A percentile compares a stretch with the other conserved stretches of the same genome.
Conservation (phyloP, 345 rosid species). For the Rhodamnia argentea region DNA sequence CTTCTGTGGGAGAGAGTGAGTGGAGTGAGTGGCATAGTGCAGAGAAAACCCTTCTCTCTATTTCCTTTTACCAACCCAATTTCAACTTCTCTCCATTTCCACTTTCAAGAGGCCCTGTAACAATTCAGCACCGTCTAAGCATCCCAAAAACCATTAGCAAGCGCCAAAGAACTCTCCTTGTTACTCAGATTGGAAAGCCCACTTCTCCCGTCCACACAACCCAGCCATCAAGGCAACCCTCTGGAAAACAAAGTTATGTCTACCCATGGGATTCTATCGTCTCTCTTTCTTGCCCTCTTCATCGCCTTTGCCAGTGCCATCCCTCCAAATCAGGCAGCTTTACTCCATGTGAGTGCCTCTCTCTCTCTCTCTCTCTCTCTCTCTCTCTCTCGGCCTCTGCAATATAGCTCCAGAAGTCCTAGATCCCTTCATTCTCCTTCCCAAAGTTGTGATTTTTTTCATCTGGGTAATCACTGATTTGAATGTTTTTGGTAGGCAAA, state of each 20-base stretch:
- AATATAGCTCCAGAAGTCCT: not conserved
- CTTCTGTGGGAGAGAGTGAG: not conserved
- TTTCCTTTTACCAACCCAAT: not conserved
- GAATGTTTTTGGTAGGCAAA: not conserved
- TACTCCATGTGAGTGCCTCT: slow-evolving; percentile 29
- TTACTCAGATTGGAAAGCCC: not conserved
- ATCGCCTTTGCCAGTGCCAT: slow-evolving; percentile 10
- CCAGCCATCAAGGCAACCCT: not conserved
- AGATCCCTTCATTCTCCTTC: not conserved
- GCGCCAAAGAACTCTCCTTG: not conserved
- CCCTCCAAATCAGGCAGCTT: slow-evolving; percentile 18
- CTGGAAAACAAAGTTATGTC: slow-evolving; percentile 3
- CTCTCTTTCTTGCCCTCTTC: slow-evolving; percentile 19
- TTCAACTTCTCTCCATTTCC: not conserved
- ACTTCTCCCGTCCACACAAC: not conserved
- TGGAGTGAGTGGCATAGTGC: not conserved
- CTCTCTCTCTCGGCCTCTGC: not conserved
- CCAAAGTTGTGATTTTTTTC: slow-evolving; percentile 16
- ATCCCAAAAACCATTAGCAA: not conserved
- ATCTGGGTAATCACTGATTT: not conserved
- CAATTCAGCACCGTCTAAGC: not conserved
- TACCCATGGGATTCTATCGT: slow-evolving; percentile 15
- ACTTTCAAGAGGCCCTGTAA: not conserved
- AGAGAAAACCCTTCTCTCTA: not conserved
- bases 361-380: too few species aligned